A percentile compares a stretch with the other conserved stretches of the same genome.
phyloP scores from a whole-genome alignment of 23 red algal species.

The Gracilaria gracilis region DNA sequence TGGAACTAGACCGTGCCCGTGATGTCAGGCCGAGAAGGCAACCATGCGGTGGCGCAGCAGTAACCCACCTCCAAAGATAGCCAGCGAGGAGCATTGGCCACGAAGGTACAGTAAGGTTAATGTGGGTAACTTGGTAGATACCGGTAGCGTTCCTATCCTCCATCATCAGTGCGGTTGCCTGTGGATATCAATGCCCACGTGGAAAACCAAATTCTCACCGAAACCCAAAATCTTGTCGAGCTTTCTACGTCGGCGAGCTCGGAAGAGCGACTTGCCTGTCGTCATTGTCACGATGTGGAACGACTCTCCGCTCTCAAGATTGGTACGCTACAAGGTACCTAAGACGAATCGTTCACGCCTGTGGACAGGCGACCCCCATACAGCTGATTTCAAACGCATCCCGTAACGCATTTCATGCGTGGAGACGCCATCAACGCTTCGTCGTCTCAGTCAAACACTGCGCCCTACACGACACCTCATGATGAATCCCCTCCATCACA shows the following conservation, averaged over 20 bases:
- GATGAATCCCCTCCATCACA: not conserved
- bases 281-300: not conserved
- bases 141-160: too few species aligned
- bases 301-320: not conserved
- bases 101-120: too few species aligned
- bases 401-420: constrained; percentile 8
- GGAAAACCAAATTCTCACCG: too few species aligned
- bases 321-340: not conserved
- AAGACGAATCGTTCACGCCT: not conserved
- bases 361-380: too few species aligned
- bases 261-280: too few species aligned
- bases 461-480: not conserved
- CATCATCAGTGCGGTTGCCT: not conserved
- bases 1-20: too few species aligned
- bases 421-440: constrained; percentile 21
- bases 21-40: not conserved
- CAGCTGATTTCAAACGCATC: too few species aligned
- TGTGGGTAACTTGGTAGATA: too few species aligned
- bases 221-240: too few species aligned
- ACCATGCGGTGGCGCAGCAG: constrained; percentile 1
- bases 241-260: too few species aligned
- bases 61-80: not conserved
- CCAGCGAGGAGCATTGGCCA: not conserved
- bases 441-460: not conserved
- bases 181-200: not conserved